A percentile compares a stretch with the other conserved stretches of the same genome.
Conservation (phyloP, 352 stramenopile species). For the Phytopythium litorale region DNA sequence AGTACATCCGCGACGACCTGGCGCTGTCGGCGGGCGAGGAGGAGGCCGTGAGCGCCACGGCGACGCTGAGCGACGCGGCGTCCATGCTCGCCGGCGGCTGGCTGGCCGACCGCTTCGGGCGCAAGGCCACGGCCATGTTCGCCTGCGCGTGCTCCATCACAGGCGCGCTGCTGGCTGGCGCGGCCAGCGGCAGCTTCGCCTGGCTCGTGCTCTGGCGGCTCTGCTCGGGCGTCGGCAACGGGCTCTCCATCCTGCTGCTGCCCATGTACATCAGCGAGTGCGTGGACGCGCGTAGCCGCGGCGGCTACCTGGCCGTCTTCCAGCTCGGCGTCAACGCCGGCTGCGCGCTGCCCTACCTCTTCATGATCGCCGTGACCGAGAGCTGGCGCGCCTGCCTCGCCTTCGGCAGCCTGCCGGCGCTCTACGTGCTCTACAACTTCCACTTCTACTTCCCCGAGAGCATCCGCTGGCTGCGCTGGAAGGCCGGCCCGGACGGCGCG, state of each 20-base stretch:
- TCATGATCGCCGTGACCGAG: constrained; percentile 73
- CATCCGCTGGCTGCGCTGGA: constrained; percentile 73
- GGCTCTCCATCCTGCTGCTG: constrained; percentile 80
- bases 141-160: constrained; percentile 70
- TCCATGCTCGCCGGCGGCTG: constrained; percentile 77
- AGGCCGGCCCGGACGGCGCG: constrained; percentile 41
- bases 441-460: constrained; percentile 72
- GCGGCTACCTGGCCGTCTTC: constrained; percentile 70
- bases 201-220: constrained; percentile 71
- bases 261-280: constrained; percentile 89
- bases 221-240: constrained; percentile 73
- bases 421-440: constrained; percentile 80
- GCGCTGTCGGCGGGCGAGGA: constrained; percentile 57
- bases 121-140: constrained; percentile 65
- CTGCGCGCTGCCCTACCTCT: constrained; percentile 70
- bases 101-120: constrained; percentile 71
- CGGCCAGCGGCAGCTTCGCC: constrained; percentile 48
- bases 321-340: constrained; percentile 82
- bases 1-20: constrained; percentile 79
- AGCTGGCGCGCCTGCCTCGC: constrained; percentile 76
- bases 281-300: constrained; percentile 56
- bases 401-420: constrained; percentile 61
- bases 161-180: constrained; percentile 49
- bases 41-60: constrained; percentile 73
- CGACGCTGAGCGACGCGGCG: constrained; percentile 72